Evolutionary conservation across 176 grass and related monocot species (phyloP), one percentile per base, ranked within the genome.

Genomic region (Bonia amplexicaulis): DNA sequence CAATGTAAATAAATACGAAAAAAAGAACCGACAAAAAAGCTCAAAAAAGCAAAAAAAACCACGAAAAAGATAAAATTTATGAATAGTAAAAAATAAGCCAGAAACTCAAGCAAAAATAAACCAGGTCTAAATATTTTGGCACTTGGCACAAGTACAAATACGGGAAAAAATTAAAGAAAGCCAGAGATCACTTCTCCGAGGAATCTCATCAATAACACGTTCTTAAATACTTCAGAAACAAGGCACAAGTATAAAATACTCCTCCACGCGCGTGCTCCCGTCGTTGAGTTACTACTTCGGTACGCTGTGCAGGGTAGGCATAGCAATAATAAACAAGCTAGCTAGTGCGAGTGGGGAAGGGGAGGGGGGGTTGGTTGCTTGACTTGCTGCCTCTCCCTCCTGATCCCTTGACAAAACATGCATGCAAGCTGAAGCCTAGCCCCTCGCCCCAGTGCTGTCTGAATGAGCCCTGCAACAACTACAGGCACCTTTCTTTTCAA

Each of bases 401-500:
- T 59, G 78, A 52, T 16, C 41, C 48, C 55, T 13, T 59, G 81
- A 48, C 81, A 73, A 83, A 33, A 79, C 25, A 63, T 29, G 68
- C 68, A 80, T 39, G 57, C n/a, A 67, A 53, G 29, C 15, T 53
- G 19, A 12, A 47, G 7, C n/a, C 54, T 17, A 47, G 25, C n/a
- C 52, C 51, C 3, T 47, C 5, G 42, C 15, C 12, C 46, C 77
- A 66, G 39, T 55, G 78, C 31, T 78, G 81, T 73, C 87, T 79
- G 81, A 89, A 72, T 72, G 74, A 84, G 81, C 20, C 68, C 87
- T 85, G 87, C 81, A 79, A 35, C 61, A 14, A 22, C 77, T 85
- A 81, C 87, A 89, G 40, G 82, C 77, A 85, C 69, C 82, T 81
- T 76, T 85, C 87, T 85, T 89, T 67, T 89, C 87, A 82, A 70